Evolutionary conservation across 371 early-diverging fungal species (phyloP).

Genomic region (Conidiobolus incongruus): DNA sequence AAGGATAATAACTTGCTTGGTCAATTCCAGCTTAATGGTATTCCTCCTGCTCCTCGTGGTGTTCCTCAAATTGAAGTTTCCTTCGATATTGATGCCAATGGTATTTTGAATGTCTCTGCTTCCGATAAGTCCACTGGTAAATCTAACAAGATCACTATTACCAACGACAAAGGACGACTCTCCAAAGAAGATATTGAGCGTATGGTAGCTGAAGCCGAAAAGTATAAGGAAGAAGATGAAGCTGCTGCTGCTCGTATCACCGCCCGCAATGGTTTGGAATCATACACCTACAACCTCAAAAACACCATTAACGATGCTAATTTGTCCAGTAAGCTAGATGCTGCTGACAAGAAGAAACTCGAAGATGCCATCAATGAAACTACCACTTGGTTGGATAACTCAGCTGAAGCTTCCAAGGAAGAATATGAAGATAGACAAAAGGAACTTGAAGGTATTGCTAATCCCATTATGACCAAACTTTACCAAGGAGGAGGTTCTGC

Average conservation of each 20-base stretch:
- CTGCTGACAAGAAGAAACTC: too few species aligned
- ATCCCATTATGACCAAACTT: conserved; percentile 88
- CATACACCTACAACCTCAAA: conserved; percentile 67
- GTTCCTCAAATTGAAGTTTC: conserved; percentile 96
- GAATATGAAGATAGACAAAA: conserved; percentile 71
- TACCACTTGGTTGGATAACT: too few species aligned
- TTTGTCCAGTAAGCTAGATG: conserved; percentile 50
- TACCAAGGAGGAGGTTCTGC: conserved; percentile 50
- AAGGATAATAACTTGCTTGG: conserved; percentile 92
- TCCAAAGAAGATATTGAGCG: conserved; percentile 94
- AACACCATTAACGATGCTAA: conserved; percentile 71
- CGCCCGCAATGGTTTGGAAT: conserved; percentile 62
- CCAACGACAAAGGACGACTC: too few species aligned
- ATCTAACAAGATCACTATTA: too few species aligned
- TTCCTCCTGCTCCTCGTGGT: conserved; percentile 91
- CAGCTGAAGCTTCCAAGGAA: too few species aligned
- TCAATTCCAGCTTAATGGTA: conserved; percentile 89
- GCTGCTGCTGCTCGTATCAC: conserved; percentile 45
- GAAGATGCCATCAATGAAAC: too few species aligned
- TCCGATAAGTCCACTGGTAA: too few species aligned
- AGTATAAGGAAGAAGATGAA: conserved; percentile 91
- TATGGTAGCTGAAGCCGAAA: conserved; percentile 90
- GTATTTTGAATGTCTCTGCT: too few species aligned
- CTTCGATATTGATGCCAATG: conserved; percentile 92
- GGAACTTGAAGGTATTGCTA: conserved; percentile 81